Evolutionary conservation across 2,329 filamentous ascomycete genomes (phyloP).

Genomic region (Apiospora saccharicola): DNA sequence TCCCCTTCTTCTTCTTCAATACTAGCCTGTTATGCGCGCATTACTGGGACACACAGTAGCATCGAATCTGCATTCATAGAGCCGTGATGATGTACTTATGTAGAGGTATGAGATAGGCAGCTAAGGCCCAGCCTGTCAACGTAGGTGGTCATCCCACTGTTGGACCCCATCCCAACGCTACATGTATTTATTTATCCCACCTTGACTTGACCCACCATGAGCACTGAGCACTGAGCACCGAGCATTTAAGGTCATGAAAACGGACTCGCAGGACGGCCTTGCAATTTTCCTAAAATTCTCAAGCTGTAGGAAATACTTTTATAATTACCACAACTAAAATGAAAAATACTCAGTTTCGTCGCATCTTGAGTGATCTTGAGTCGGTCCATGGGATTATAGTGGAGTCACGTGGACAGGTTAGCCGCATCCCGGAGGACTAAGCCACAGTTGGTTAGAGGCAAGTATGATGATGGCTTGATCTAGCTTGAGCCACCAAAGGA

Average conservation of each 20-base stretch:
- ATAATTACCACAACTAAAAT: background rate
- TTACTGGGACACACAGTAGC: background rate
- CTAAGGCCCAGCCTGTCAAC: too few relatives aligned
- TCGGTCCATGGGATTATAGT: background rate
- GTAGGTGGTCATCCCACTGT: too few relatives aligned
- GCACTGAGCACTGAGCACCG: background rate
- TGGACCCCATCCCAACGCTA: too few relatives aligned
- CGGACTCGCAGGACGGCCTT: background rate
- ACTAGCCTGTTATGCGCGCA: background rate
- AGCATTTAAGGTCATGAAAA: background rate
- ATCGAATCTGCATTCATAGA: too few relatives aligned
- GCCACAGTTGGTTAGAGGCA: background rate
- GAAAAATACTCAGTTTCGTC: background rate
- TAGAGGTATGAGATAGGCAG: too few relatives aligned
- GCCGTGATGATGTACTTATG: too few relatives aligned
- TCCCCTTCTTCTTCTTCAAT: background rate
- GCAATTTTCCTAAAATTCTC: background rate
- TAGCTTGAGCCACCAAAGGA: constrained; percentile 10
- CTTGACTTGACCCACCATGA: too few relatives aligned
- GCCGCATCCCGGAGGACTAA: constrained; percentile 8
- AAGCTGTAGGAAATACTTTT: background rate
- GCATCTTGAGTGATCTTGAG: background rate
- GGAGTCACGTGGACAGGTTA: constrained; percentile 6
- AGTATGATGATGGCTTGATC: constrained; percentile 23
- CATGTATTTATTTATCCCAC: too few relatives aligned